Percentiles rank a stretch among this genome's conserved stretches.
Evolutionary conservation across 129 eudicot genomes (phyloP).

Genomic region (Scalesia atractyloides): DNA sequence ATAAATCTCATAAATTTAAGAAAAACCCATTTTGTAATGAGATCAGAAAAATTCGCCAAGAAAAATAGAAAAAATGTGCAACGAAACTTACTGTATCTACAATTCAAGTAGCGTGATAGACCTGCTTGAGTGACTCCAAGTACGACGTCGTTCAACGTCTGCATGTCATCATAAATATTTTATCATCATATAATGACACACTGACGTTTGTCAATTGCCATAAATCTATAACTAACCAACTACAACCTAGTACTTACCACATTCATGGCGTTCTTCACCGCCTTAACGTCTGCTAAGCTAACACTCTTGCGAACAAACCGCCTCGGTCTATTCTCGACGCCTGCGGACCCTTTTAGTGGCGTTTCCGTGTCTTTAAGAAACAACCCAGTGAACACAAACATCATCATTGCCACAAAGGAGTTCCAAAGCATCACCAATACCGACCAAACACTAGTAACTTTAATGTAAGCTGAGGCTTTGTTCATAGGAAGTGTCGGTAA

Average conservation of each 20-base stretch:
- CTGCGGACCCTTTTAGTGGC: constrained; percentile 39
- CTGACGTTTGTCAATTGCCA: neutral
- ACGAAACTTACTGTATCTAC: constrained; percentile 43
- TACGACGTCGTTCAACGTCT: constrained; percentile 54
- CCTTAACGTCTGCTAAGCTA: constrained; percentile 44
- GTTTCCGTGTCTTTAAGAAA: constrained; percentile 51
- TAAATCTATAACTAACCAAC: too few relatives aligned
- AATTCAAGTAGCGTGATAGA: constrained; percentile 45
- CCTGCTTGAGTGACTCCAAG: constrained; percentile 57
- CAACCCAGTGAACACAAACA: constrained; percentile 43
- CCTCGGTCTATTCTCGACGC: constrained; percentile 43
- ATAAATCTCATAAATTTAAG: too few relatives aligned
- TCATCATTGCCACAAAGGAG: constrained; percentile 30
- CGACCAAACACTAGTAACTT: constrained; percentile 29
- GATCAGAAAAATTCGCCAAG: too few relatives aligned
- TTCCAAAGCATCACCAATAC: constrained; percentile 39
- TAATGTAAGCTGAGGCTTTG: constrained; percentile 35
- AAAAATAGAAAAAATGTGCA: too few relatives aligned
- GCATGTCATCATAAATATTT: neutral
- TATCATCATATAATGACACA: neutral
- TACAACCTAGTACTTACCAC: constrained; percentile 26
- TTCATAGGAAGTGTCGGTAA: constrained; percentile 30
- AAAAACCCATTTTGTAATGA: too few relatives aligned
- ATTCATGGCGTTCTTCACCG: constrained; percentile 48
- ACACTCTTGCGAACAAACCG: constrained; percentile 44